Conservation (phyloP, 2,329 filamentous ascomycete genomes). For the Colletotrichum horii region DNA sequence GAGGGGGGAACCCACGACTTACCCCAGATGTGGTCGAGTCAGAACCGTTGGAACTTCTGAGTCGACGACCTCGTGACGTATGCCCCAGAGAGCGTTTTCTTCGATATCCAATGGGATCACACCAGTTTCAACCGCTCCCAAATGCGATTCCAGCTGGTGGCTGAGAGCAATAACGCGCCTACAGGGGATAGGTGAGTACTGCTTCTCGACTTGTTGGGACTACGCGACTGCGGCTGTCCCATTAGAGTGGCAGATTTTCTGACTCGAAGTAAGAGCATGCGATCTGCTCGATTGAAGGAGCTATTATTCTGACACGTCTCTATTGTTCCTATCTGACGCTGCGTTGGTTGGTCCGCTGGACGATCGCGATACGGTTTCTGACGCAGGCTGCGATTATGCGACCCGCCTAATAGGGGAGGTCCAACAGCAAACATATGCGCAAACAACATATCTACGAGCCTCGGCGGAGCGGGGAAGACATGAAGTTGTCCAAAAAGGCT, state of each 20-base stretch:
- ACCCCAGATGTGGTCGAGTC: constrained; percentile 2
- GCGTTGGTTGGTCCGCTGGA: neutral
- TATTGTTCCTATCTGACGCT: neutral
- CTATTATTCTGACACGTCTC: neutral
- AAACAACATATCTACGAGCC: neutral
- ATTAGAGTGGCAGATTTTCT: neutral
- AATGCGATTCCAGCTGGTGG: neutral
- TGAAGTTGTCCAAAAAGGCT: neutral
- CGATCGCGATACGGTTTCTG: neutral
- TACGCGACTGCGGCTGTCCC: neutral
- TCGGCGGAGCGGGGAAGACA: neutral
- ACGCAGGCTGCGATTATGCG: neutral
- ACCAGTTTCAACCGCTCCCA: neutral
- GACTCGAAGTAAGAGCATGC: neutral
- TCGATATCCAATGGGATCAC: neutral
- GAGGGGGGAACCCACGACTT: neutral
- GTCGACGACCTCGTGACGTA: neutral
- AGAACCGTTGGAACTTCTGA: neutral
- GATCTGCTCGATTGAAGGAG: neutral
- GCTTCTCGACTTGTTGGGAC: neutral
- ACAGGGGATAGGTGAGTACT: neutral
- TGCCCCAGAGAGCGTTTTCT: neutral
- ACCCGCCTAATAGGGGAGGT: neutral
- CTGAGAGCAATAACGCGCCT: neutral
- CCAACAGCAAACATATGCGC: neutral